Conservation (phyloP, 345 rosid species). For the Mangifera indica region DNA sequence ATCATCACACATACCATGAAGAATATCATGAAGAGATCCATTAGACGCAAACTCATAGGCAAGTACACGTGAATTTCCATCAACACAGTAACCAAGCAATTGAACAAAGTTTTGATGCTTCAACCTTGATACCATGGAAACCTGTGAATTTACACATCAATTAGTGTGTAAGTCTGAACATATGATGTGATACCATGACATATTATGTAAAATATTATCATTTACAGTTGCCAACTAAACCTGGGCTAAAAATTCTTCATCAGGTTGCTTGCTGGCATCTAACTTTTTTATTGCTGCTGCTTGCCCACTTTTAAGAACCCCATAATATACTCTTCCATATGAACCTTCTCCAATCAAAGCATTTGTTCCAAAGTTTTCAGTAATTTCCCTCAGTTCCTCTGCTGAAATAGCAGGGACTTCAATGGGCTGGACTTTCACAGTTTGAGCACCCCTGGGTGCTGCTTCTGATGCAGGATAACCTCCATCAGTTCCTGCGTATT, state of each 20-base stretch:
- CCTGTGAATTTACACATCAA: conserved; percentile 36
- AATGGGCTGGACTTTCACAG: conserved; percentile 65
- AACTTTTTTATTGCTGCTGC: conserved; percentile 67
- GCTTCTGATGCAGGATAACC: conserved; percentile 50
- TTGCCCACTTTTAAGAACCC: conserved; percentile 42
- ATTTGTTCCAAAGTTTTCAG: conserved; percentile 51
- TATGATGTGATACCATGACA: background rate
- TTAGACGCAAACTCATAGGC: conserved; percentile 76
- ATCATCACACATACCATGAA: conserved; percentile 51
- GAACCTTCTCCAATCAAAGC: conserved; percentile 81
- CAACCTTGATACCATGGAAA: conserved; percentile 76
- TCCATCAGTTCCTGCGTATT: conserved; percentile 42
- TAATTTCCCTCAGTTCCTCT: conserved; percentile 59
- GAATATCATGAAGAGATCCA: conserved; percentile 86
- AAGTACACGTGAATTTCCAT: conserved; percentile 66
- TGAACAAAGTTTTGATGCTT: conserved; percentile 68
- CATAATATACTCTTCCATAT: conserved; percentile 69
- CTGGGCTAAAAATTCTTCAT: conserved; percentile 50
- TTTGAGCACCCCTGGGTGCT: conserved; percentile 48
- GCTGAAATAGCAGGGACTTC: conserved; percentile 61
- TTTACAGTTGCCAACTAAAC: conserved; percentile 20
- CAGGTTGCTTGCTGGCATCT: conserved; percentile 69
- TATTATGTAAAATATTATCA: background rate
- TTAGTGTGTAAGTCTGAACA: conserved; percentile 2
- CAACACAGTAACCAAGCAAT: conserved; percentile 72